These are phyloP conservation scores for Panaeolus cyanescens DNA, from an alignment of 768 basidiomycete species.

Conservation along the genomic window DNA sequence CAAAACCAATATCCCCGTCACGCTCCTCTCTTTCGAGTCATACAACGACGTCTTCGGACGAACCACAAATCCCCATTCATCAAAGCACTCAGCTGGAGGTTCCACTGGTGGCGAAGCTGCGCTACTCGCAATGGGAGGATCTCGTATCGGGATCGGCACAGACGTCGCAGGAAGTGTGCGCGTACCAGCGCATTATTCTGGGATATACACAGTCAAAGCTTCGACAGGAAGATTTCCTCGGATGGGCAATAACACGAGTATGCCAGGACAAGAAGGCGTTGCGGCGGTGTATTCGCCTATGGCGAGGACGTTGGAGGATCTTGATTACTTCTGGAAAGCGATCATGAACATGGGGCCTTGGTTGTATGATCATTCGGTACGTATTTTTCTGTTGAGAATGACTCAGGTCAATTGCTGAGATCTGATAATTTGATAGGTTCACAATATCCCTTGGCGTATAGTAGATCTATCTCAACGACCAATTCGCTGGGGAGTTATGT, in stretches of 20 bases:
- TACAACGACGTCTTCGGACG: conserved; percentile 58
- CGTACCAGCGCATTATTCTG: conserved; percentile 66
- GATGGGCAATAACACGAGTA: conserved; percentile 43
- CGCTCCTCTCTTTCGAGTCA: conserved; percentile 60
- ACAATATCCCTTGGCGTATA: conserved; percentile 36
- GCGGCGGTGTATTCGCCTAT: conserved; percentile 58
- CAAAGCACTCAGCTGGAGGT: conserved; percentile 58
- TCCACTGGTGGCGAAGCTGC: conserved; percentile 71
- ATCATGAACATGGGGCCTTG: conserved; percentile 64
- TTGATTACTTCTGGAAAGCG: conserved; percentile 65
- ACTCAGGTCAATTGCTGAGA: conserved; percentile 25
- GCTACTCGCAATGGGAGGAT: conserved; percentile 60
- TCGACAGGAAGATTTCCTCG: conserved; percentile 50
- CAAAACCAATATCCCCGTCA: conserved; percentile 67
- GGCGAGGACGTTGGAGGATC: conserved; percentile 59
- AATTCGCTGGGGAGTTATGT: conserved; percentile 60
- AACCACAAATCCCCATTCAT: conserved; percentile 63
- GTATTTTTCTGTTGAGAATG: conserved; percentile 14
- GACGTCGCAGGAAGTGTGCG: conserved; percentile 74
- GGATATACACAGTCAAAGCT: conserved; percentile 58
- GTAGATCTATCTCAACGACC: conserved; percentile 30
- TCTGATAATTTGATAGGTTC: conserved; percentile 28
- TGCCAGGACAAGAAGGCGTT: conserved; percentile 64
- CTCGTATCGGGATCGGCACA: conserved; percentile 64
- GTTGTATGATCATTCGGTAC: conserved; percentile 58